These are phyloP conservation scores for Typha latifolia DNA, from an alignment of 176 grass and related monocot species.

Conservation along the genomic window DNA sequence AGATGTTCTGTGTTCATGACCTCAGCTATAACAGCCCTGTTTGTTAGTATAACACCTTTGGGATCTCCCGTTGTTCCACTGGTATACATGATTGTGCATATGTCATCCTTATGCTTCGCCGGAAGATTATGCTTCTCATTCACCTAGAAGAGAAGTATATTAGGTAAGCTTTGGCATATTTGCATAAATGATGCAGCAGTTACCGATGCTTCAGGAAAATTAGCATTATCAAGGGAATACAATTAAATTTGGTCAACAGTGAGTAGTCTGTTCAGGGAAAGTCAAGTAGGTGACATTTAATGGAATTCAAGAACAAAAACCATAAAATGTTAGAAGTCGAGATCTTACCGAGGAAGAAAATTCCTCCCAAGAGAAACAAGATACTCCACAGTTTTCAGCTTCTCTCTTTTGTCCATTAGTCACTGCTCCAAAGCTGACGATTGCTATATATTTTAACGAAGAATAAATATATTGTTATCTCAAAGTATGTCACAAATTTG, in stretches of 20 bases:
- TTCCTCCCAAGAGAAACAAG: constrained; percentile 85
- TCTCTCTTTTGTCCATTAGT: constrained; percentile 46
- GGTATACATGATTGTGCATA: constrained; percentile 96
- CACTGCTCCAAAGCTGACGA: constrained; percentile 80
- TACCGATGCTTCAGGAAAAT: too few species aligned
- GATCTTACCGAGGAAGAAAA: constrained; percentile 55
- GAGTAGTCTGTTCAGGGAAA: background rate
- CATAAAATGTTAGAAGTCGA: background rate
- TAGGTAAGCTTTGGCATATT: too few species aligned
- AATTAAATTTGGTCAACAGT: too few species aligned
- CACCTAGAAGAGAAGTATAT: constrained; percentile 32
- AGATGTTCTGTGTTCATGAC: constrained; percentile 71
- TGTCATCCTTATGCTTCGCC: constrained; percentile 48
- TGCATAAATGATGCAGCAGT: too few species aligned
- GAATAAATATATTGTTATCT: constrained; percentile 19
- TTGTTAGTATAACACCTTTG: constrained; percentile 84
- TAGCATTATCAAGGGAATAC: too few species aligned
- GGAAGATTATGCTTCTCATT: constrained; percentile 31
- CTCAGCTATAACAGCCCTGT: constrained; percentile 59
- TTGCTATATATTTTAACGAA: constrained; percentile 23
- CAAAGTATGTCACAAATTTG: constrained; percentile 6
- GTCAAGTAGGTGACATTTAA: background rate
- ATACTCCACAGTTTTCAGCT: constrained; percentile 46
- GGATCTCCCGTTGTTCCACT: constrained; percentile 95
- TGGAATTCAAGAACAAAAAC: background rate